Evolutionary conservation across 768 basidiomycete genomes (phyloP), one percentile per base, ranked within the genome.

Genomic region (Leucogyrophana mollusca): DNA sequence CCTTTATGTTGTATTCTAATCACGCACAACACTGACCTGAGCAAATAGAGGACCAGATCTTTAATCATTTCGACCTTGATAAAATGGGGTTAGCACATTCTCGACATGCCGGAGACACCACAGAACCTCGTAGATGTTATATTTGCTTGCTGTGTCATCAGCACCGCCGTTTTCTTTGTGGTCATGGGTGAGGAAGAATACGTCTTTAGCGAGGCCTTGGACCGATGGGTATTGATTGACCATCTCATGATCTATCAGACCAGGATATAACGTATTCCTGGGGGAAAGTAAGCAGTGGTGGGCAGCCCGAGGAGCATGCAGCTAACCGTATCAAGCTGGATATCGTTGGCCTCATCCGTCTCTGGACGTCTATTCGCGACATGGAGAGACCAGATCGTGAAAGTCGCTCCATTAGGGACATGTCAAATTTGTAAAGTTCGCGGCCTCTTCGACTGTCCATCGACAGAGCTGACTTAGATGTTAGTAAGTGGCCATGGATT

Each of bases 361-460:
- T 69, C 58, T 90, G 88, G 0, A 86, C 77, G 54, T 84, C 73
- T 10, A 90, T 80, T 27, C 73, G 75, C 2, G 85, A 83, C 86
- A 90, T 88, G 0, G 72, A 62, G 23, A 87, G 58, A 8, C 81
- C 79, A 18, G 70, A 71, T 4, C 53, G 57, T 0, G 85, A 74
- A 8, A 90, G 67, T 11, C 88, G 76, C 53, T 90, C 87, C 84
- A 90, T 88, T 1, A 89, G 69, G 1, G 84, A 87, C 69, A 78
- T 77, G 52, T 87, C 85, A 52, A 88, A 85, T 34, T 73, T 78
- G 65, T 74, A 88, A 4, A 87, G 55, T 34, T 72, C 56, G 17
- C 56, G 65, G 0, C 85, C 87, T 1, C 69, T 67, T n/a, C 58
- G 52, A 59, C 78, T 83, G 34, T 90, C 87, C 74, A 87, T 74